phyloP scores from a whole-genome alignment of 768 basidiomycete species.

The Collybia mongolica region DNA sequence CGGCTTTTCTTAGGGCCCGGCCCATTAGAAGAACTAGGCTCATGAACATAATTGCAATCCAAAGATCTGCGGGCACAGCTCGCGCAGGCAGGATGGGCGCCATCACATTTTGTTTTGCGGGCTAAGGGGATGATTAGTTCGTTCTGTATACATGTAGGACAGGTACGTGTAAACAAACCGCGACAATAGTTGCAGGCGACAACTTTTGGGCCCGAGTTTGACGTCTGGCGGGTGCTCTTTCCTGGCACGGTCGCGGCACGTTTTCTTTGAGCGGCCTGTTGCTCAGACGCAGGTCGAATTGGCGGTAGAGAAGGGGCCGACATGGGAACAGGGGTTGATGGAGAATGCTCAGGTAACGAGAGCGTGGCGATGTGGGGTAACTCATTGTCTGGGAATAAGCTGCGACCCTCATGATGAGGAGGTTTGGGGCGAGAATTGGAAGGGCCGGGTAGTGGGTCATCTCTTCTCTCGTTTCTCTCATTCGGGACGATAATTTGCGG shows the following conservation, averaged over 20 bases:
- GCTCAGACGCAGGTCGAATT: conserved; percentile 64
- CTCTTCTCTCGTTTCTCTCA: conserved; percentile 50
- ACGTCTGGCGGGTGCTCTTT: conserved; percentile 54
- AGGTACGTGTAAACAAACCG: conserved; percentile 40
- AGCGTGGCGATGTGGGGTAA: conserved; percentile 74
- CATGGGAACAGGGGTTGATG: conserved; percentile 55
- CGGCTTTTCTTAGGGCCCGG: conserved; percentile 46
- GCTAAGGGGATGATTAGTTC: conserved; percentile 39
- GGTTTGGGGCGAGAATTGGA: conserved; percentile 38
- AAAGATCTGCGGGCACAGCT: conserved; percentile 78
- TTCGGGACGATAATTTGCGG: conserved; percentile 38
- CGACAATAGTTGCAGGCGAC: conserved; percentile 90
- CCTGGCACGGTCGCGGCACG: conserved; percentile 69
- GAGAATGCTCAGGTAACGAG: conserved; percentile 55
- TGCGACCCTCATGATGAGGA: conserved; percentile 32
- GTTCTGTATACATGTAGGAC: conserved; percentile 1
- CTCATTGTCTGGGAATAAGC: conserved; percentile 58
- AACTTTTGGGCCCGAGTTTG: conserved; percentile 78
- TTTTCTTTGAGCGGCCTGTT: conserved; percentile 66
- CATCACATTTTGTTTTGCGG: conserved; percentile 88
- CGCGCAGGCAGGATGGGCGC: conserved; percentile 80
- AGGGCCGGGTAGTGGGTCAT: conserved; percentile 35
- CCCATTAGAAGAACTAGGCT: conserved; percentile 36
- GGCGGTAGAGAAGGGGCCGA: conserved; percentile 64
- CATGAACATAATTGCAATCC: conserved; percentile 81